Evolutionary conservation across 805 yeast species (phyloP), one percentile per base, ranked within the genome.

Genomic region (Candida pseudofarinosa): DNA sequence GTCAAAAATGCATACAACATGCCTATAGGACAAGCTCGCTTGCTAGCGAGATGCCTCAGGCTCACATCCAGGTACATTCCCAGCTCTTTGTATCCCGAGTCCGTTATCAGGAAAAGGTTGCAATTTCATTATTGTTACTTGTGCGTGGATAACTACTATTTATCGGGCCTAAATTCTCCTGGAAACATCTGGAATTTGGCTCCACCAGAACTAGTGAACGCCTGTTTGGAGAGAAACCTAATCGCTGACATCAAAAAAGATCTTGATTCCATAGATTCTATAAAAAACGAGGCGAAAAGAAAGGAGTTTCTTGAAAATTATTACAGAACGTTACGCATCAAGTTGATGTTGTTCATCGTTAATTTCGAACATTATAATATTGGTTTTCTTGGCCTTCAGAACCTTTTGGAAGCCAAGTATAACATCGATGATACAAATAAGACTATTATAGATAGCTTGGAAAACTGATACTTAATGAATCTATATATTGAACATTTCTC

Each of bases 181-280:
- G 74, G 73, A 4, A 68, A 68, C 33, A 65, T 79, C 0, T 71
- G 79, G 73, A 56, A 61, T 35, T 51, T 83, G 42, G 58, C 67
- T 30, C 62, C 65, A 20, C 67, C 67, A 45, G 89, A 84, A 55
- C 54, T 83, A 30, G 62, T 80, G 2, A 59, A 68, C 36, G 74
- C 79, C 4, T 75, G 85, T 47, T 50, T 80, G 33, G 81, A 79
- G 46, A 68, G 89, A 43, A 81, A 80, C 19, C 58, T 83, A 35
- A 65, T 80, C 13, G 40, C 33, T 3, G 67, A 69, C 45, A 51
- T 69, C 46, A 60, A 46, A 44, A 41, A 34, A 42, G 59, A 53
- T 20, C 26, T 50, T 13, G 43, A 51, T 16, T 38, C 35, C 1
- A 40, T 71, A 50, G 68, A 65, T 4, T 45, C 43, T 1, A 46